phyloP scores from a whole-genome alignment of 169 alveolate species.

The Cryptosporidium canis region DNA sequence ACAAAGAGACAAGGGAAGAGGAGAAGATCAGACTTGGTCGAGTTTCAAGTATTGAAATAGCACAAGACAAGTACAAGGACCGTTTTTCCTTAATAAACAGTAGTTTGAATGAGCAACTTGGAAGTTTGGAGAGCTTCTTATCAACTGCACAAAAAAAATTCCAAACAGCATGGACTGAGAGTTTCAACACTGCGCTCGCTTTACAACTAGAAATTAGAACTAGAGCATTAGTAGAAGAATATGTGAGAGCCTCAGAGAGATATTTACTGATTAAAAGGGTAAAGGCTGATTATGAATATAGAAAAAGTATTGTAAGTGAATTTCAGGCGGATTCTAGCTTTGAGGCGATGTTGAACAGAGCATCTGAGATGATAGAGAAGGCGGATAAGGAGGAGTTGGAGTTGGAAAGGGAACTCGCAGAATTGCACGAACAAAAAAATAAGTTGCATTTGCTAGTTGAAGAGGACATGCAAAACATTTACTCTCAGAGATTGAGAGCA shows the following conservation, averaged over 20 bases:
- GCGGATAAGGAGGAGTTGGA: constrained; percentile 34
- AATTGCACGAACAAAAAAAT: not conserved
- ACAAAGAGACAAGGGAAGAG: constrained; percentile 16
- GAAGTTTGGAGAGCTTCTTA: not conserved
- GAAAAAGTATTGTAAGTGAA: constrained; percentile 39
- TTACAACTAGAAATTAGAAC: constrained; percentile 45
- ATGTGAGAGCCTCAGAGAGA: constrained; percentile 46
- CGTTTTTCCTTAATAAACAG: not conserved
- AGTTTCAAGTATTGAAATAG: not conserved
- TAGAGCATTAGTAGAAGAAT: constrained; percentile 48
- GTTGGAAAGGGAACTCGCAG: not conserved
- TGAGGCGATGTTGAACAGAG: constrained; percentile 48
- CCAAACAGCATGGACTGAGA: constrained; percentile 40
- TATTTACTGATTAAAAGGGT: constrained; percentile 38
- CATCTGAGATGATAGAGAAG: constrained; percentile 42
- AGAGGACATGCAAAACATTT: constrained; percentile 35
- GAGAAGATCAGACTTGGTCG: not conserved
- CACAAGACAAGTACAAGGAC: not conserved
- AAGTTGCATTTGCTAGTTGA: constrained; percentile 12
- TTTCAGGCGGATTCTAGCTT: constrained; percentile 54
- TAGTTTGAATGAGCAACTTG: constrained; percentile 17
- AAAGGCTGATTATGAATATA: constrained; percentile 56
- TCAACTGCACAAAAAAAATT: constrained; percentile 7
- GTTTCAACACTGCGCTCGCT: constrained; percentile 46
- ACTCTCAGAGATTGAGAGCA: constrained; percentile 32